Conservation (phyloP, 306 rosid genomes). For the Geum urbanum region DNA sequence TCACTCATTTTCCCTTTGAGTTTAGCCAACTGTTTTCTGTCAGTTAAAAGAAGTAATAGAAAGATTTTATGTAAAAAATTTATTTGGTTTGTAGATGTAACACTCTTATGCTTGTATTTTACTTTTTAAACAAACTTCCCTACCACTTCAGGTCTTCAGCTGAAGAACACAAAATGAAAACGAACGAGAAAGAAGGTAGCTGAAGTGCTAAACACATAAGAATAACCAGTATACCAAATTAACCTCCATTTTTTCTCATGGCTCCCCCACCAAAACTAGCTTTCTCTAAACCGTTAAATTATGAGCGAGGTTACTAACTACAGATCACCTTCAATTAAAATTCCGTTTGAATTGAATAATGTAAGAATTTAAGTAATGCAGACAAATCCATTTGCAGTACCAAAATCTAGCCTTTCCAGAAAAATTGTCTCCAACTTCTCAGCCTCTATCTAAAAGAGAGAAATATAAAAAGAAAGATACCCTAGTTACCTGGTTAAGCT, state of each 20-base stretch:
- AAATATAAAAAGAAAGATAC: slow-evolving; percentile 22
- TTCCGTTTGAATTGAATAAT: not conserved
- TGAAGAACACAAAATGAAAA: not conserved
- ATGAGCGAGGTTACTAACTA: not conserved
- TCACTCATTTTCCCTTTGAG: too few species aligned
- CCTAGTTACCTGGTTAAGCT: not conserved
- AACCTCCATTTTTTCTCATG: not conserved
- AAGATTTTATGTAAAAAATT: too few species aligned
- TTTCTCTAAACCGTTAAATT: not conserved
- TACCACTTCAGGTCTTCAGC: not conserved
- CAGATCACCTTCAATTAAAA: not conserved
- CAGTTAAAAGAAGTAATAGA: too few species aligned
- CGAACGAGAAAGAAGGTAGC: not conserved
- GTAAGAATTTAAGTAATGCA: not conserved
- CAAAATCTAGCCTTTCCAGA: not conserved
- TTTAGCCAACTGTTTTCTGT: too few species aligned
- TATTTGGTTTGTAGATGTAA: too few species aligned
- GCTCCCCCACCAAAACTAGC: too few species aligned
- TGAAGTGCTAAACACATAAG: not conserved
- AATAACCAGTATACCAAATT: too few species aligned
- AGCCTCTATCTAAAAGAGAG: slow-evolving; percentile 3
- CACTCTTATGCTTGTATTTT: too few species aligned
- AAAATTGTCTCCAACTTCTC: slow-evolving; percentile 1
- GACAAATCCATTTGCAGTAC: slow-evolving; percentile 4
- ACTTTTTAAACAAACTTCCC: not conserved